A percentile compares a stretch with the other conserved stretches of the same genome.
phyloP scores from a whole-genome alignment of 148 eudicot genomes.

The Suaeda aralocaspica region DNA sequence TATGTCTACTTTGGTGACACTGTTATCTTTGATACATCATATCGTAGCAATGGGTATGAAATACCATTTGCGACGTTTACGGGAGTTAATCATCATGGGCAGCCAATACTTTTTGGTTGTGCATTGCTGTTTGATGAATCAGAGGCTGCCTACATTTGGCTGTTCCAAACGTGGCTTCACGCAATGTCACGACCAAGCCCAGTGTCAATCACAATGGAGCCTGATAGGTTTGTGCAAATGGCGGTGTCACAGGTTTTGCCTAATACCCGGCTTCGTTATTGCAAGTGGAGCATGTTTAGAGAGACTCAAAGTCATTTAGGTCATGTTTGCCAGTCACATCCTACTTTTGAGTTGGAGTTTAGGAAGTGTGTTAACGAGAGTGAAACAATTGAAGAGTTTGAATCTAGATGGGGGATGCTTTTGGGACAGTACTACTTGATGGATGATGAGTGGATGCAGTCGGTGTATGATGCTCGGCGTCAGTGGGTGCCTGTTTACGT shows the following conservation, averaged over 20 bases:
- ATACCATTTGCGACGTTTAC: slow-evolving; percentile 36
- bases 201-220: slow-evolving; percentile 39
- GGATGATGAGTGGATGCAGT: slow-evolving; percentile 41
- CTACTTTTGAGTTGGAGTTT: slow-evolving; percentile 36
- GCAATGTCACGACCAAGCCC: slow-evolving; percentile 33
- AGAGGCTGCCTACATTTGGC: slow-evolving; percentile 35
- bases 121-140: slow-evolving; percentile 35
- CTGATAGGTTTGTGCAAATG: slow-evolving; percentile 37
- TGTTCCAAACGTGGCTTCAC: slow-evolving; percentile 42
- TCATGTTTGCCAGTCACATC: slow-evolving; percentile 36
- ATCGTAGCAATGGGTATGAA: slow-evolving; percentile 25
- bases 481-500: slow-evolving; percentile 45
- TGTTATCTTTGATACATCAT: slow-evolving; percentile 35
- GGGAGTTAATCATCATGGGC: slow-evolving; percentile 44
- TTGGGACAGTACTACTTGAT: slow-evolving; percentile 33
- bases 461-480: slow-evolving; percentile 36
- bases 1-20: slow-evolving; percentile 43
- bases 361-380: slow-evolving; percentile 33
- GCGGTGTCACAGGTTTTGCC: slow-evolving; percentile 37
- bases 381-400: slow-evolving; percentile 39
- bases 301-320: slow-evolving; percentile 34
- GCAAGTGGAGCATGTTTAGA: slow-evolving; percentile 41
- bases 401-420: slow-evolving; percentile 35
- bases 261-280: slow-evolving; percentile 31
- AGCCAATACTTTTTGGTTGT: slow-evolving; percentile 46